Conservation (phyloP, 352 stramenopile genomes). For the Globisporangium orthogonon region DNA sequence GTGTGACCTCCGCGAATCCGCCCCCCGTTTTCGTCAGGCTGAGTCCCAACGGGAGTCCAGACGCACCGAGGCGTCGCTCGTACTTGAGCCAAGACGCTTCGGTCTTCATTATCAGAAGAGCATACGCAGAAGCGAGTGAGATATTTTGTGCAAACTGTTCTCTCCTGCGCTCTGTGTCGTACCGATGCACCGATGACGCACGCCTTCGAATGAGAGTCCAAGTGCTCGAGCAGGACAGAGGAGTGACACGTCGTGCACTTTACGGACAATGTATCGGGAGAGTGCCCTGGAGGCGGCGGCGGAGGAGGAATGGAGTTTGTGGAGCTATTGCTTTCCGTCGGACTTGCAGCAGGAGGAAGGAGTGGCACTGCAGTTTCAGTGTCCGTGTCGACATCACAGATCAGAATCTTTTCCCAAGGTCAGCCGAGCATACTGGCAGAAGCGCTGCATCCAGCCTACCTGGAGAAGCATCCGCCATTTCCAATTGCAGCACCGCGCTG, state of each 20-base stretch:
- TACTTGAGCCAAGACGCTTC: slow-evolving; percentile 54
- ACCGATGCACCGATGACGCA: slow-evolving; percentile 46
- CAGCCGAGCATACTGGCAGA: no score
- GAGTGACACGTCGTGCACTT: slow-evolving; percentile 71
- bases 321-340: slow-evolving; percentile 1
- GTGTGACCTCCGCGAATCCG: slow-evolving; percentile 66
- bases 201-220: slow-evolving; percentile 56
- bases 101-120: slow-evolving; percentile 12
- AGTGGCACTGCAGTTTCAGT: neutral
- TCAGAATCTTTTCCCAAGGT: no score
- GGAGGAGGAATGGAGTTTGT: neutral
- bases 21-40: slow-evolving; percentile 63
- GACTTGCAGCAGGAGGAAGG: slow-evolving; percentile 4
- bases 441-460: neutral
- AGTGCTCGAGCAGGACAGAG: slow-evolving; percentile 32
- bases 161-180: slow-evolving; percentile 3
- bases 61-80: slow-evolving; percentile 38
- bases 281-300: neutral
- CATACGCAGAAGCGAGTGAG: neutral
- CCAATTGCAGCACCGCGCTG: neutral
- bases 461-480: slow-evolving; percentile 2
- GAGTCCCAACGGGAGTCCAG: slow-evolving; percentile 48
- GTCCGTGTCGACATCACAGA: no score
- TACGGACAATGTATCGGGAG: slow-evolving; percentile 19
- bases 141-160: neutral